Evolutionary conservation across 225 moss, liverwort and hornwort species (phyloP), one percentile per base, ranked within the genome.

Genomic region (Anthoceros angustus): DNA sequence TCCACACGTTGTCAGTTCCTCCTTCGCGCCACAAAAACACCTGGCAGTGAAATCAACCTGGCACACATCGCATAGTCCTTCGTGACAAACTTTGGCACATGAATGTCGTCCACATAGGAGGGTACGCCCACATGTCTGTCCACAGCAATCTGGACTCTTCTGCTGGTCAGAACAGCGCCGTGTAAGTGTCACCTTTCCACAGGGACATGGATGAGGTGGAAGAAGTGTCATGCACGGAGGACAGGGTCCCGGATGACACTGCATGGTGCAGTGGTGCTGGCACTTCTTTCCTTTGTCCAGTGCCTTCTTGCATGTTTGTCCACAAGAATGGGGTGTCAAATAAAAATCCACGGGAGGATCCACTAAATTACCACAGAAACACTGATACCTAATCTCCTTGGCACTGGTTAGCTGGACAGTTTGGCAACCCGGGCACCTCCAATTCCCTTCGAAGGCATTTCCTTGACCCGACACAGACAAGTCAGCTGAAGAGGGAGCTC

Each of bases 341-440:
- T 91, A 91, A 67, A 86, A 85, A 69, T 98, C 88, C 21, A 98
- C 72, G 21, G 78, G 9, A 41, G 95, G 95, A 39, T 82, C 86
- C 49, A 80, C 86, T 40, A 91, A 65, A 74, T 89, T 88, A 39
- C 91, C 88, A 70, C 95, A 98, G 62, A 86, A 98, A 63, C 95
- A 98, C 68, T 74, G 73, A 71, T 98, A 98, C 40, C 82, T 81
- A 46, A 98, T 85, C 71, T 89, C 88, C 68, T 80, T 87, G 5
- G 84, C 84, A 64, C 79, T 65, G 49, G 81, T 78, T 66, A 85
- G 77, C 75, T 98, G 88, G 32, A 91, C 95, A 40, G 85, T 77
- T 70, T 92, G 95, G 67, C 95, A 98, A 11, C 95, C 95, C n/a
- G 95, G 95, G 70, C 95, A 98, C 55, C 95, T 80, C 95, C 95